phyloP scores from a whole-genome alignment of 2,329 filamentous ascomycete genomes.

The Claviceps pazoutovae region DNA sequence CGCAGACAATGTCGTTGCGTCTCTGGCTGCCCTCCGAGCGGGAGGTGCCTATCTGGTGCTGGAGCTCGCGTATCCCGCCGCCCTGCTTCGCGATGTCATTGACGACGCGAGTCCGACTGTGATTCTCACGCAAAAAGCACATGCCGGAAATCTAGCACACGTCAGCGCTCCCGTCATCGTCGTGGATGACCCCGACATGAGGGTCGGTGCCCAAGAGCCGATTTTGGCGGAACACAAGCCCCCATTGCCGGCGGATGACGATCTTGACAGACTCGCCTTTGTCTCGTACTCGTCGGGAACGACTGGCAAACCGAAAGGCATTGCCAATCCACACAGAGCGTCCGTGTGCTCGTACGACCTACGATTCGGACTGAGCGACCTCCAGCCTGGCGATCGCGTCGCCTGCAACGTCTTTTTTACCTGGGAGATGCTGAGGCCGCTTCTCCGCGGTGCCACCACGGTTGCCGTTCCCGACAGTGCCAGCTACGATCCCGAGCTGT shows the following conservation, averaged over 20 bases:
- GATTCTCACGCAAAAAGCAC: constrained; percentile 52
- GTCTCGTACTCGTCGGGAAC: constrained; percentile 73
- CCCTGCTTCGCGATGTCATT: constrained; percentile 60
- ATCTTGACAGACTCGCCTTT: constrained; percentile 62
- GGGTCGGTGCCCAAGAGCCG: constrained; percentile 12
- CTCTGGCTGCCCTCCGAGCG: constrained; percentile 61
- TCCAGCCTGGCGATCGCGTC: constrained; percentile 58
- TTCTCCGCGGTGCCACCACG: constrained; percentile 63
- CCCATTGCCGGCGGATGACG: constrained; percentile 46
- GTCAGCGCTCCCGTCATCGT: constrained; percentile 48
- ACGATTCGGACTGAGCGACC: constrained; percentile 55
- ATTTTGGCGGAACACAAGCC: constrained; percentile 24
- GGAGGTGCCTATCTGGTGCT: constrained; percentile 71
- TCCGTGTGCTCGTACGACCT: constrained; percentile 61
- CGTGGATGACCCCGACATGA: constrained; percentile 36
- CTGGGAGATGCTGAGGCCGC: constrained; percentile 69
- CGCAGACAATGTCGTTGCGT: constrained; percentile 67
- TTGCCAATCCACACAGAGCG: constrained; percentile 64
- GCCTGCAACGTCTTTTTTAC: constrained; percentile 85
- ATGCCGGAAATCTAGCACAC: constrained; percentile 48
- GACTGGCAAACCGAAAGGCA: constrained; percentile 68
- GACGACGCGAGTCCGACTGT: constrained; percentile 61
- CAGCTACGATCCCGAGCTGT: constrained; percentile 62
- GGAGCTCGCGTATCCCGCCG: constrained; percentile 64
- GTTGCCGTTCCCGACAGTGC: constrained; percentile 61